phyloP scores from a whole-genome alignment of 345 rosid genomes.

The Microcos paniculata region DNA sequence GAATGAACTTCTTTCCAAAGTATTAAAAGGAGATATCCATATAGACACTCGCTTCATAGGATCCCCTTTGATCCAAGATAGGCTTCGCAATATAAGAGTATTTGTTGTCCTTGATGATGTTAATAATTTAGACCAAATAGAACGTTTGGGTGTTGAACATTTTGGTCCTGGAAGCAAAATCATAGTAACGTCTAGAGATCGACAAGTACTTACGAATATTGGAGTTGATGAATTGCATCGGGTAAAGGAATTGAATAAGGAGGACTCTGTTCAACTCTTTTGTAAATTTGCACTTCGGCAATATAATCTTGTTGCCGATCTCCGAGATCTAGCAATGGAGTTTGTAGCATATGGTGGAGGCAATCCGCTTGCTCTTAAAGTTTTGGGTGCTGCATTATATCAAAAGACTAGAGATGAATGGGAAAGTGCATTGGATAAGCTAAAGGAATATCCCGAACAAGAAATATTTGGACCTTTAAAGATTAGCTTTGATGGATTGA shows the following conservation, averaged over 20 bases:
- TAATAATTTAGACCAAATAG: not conserved
- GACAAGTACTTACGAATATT: not conserved
- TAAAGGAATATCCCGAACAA: not conserved
- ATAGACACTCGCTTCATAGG: not conserved
- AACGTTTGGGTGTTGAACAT: not conserved
- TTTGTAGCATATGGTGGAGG: not conserved
- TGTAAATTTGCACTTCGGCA: not conserved
- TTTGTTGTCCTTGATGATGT: not conserved
- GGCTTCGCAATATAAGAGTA: not conserved
- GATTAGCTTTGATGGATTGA: not conserved
- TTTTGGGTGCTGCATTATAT: not conserved
- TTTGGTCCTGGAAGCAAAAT: not conserved
- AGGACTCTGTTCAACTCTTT: not conserved
- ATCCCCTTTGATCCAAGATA: not conserved
- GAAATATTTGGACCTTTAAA: not conserved
- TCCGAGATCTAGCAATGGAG: not conserved
- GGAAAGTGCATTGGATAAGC: not conserved
- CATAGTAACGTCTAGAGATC: not conserved
- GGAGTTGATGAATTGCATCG: not conserved
- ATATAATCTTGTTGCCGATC: not conserved
- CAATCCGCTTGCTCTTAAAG: not conserved
- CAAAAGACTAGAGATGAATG: not conserved
- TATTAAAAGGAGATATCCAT: not conserved
- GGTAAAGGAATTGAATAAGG: not conserved
- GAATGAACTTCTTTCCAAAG: not conserved